These are phyloP conservation scores for Mycena floridula DNA, from an alignment of 768 basidiomycete species.

Conservation along the genomic window DNA sequence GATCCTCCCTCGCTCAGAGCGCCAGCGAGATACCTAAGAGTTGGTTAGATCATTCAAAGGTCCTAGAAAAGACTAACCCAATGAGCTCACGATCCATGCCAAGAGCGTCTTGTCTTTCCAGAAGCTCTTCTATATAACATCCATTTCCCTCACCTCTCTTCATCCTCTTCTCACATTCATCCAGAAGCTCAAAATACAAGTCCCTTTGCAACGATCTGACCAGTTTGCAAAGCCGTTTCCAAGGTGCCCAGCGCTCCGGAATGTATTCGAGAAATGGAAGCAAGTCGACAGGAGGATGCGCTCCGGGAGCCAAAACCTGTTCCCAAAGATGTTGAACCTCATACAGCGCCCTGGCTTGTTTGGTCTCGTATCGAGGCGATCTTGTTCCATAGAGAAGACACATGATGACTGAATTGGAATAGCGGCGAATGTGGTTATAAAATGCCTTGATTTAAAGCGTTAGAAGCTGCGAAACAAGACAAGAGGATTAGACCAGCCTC, in stretches of 20 bases:
- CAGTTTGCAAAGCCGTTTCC: conserved; percentile 13
- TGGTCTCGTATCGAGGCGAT: conserved; percentile 7
- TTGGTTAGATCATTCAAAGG: background rate
- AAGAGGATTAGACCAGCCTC: conserved; percentile 2
- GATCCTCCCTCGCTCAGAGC: conserved; percentile 11
- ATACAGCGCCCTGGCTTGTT: background rate
- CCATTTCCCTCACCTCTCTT: conserved; percentile 8
- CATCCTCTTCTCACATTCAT: conserved; percentile 10
- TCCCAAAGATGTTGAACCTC: conserved; percentile 3
- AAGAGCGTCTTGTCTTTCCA: background rate
- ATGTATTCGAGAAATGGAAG: conserved; percentile 13
- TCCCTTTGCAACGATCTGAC: conserved; percentile 9
- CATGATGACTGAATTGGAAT: conserved; percentile 13
- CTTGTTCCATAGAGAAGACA: conserved; percentile 10
- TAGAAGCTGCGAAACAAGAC: conserved; percentile 2
- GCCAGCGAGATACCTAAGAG: conserved; percentile 1
- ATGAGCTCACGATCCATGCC: background rate
- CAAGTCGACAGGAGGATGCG: conserved; percentile 15
- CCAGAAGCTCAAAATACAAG: conserved; percentile 10
- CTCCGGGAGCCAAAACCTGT: conserved; percentile 11
- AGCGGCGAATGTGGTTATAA: conserved; percentile 12
- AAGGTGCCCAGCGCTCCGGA: conserved; percentile 13
- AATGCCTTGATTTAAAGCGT: background rate
- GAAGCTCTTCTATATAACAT: conserved; percentile 10
- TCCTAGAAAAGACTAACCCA: conserved; percentile 6